phyloP scores from a whole-genome alignment of 108 stramenopile species.

The Conticribra weissflogii region DNA sequence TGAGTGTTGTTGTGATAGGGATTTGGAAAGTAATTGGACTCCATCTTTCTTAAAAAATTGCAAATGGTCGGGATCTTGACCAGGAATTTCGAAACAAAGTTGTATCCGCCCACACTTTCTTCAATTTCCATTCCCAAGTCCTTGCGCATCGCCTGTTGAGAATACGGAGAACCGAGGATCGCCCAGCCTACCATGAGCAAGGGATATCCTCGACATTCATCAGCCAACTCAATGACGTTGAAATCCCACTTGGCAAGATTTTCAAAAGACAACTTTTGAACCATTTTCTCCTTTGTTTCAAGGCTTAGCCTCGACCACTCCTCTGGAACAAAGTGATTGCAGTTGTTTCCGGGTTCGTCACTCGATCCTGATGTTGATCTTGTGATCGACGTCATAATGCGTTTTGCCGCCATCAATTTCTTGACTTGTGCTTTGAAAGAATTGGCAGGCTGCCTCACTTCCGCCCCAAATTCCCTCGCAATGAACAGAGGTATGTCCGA shows the following conservation, averaged over 20 bases:
- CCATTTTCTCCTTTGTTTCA: slow-evolving; percentile 18
- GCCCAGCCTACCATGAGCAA: slow-evolving; percentile 41
- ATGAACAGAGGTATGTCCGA: slow-evolving; percentile 26
- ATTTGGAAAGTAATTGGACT: slow-evolving; percentile 48
- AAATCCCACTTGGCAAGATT: slow-evolving; percentile 30
- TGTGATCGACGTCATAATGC: slow-evolving; percentile 5
- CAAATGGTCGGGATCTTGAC: slow-evolving; percentile 9
- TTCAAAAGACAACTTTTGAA: slow-evolving; percentile 14
- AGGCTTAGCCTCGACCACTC: slow-evolving; percentile 32
- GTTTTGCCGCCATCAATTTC: slow-evolving; percentile 22
- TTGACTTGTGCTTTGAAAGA: slow-evolving; percentile 13
- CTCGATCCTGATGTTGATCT: neutral
- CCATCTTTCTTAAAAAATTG: slow-evolving; percentile 10
- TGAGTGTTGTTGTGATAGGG: slow-evolving; percentile 68
- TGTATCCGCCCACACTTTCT: slow-evolving; percentile 18
- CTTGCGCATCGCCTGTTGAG: slow-evolving; percentile 36
- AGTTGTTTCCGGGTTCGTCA: neutral
- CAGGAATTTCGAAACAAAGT: slow-evolving; percentile 17
- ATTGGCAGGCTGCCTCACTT: neutral
- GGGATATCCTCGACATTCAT: slow-evolving; percentile 27
- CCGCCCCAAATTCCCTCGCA: slow-evolving; percentile 23
- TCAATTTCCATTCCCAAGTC: slow-evolving; percentile 14
- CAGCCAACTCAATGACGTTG: slow-evolving; percentile 27
- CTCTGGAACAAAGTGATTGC: slow-evolving; percentile 26
- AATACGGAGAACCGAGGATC: slow-evolving; percentile 34